Percentiles rank a stretch among this genome's conserved stretches.
phyloP scores from a whole-genome alignment of 2,329 filamentous ascomycete species.

The Colletotrichum siamense region DNA sequence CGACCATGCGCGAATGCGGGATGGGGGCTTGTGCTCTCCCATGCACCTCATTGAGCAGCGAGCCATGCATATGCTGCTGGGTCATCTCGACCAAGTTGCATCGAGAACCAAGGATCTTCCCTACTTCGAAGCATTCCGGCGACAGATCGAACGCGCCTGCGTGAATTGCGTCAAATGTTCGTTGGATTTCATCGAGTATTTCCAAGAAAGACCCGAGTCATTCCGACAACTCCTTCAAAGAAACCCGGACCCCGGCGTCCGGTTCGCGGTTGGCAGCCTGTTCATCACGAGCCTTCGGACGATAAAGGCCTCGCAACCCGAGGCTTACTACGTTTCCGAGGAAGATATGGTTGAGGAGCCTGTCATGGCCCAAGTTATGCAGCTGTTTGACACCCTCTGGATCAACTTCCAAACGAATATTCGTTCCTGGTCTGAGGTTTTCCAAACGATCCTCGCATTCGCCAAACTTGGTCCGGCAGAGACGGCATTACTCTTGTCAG shows the following conservation, averaged over 20 bases:
- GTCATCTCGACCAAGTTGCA: conserved; percentile 78
- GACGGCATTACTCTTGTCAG: conserved; percentile 62
- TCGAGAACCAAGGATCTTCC: conserved; percentile 73
- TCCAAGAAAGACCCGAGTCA: conserved; percentile 57
- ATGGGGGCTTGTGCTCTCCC: conserved; percentile 50
- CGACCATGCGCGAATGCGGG: conserved; percentile 56
- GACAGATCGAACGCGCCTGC: conserved; percentile 53
- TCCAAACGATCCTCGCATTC: conserved; percentile 72
- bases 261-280: conserved; percentile 54
- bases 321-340: conserved; percentile 47
- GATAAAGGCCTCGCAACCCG: conserved; percentile 54
- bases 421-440: conserved; percentile 79
- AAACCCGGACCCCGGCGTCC: conserved; percentile 62
- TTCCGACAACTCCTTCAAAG: conserved; percentile 71
- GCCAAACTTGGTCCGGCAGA: conserved; percentile 66
- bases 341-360: conserved; percentile 28
- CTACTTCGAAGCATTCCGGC: conserved; percentile 63
- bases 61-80: conserved; percentile 61
- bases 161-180: conserved; percentile 60
- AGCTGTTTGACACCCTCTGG: conserved; percentile 63
- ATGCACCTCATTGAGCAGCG: conserved; percentile 41
- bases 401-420: conserved; percentile 64
- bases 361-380: neutral
- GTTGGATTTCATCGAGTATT: conserved; percentile 66
- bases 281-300: conserved; percentile 58